Conservation (phyloP, 176 grass and related monocot species). For the Cenchrus fungigraminus region DNA sequence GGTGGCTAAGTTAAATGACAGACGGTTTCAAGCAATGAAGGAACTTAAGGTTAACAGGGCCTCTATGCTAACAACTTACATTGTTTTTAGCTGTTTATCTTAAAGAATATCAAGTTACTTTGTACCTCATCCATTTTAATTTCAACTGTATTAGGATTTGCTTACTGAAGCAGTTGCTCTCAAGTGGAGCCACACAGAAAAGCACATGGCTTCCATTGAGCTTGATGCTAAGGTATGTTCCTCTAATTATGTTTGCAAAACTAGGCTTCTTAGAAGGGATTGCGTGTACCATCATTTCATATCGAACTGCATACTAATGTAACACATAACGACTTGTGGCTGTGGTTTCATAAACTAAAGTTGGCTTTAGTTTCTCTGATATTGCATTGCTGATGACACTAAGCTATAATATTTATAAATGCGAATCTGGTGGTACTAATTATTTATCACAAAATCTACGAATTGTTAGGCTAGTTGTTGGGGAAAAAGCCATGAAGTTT, state of each 20-base stretch:
- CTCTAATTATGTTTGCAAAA: conserved; percentile 28
- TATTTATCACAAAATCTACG: not conserved
- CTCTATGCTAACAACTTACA: not conserved
- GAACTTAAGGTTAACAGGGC: conserved; percentile 70
- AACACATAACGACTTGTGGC: not conserved
- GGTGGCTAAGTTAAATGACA: conserved; percentile 63
- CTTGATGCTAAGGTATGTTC: conserved; percentile 76
- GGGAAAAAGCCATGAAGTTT: not conserved
- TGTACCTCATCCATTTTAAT: conserved; percentile 25
- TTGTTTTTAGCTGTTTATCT: conserved; percentile 12
- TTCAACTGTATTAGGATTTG: conserved; percentile 52
- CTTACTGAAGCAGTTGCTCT: conserved; percentile 82
- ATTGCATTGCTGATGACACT: not conserved
- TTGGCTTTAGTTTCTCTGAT: not conserved
- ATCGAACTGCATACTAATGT: not conserved
- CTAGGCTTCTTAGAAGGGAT: conserved; percentile 9
- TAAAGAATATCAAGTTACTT: conserved; percentile 1
- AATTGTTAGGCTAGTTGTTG: not conserved
- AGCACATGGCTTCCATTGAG: conserved; percentile 72
- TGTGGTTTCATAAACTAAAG: not conserved
- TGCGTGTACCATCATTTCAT: not conserved
- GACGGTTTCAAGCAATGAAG: conserved; percentile 59
- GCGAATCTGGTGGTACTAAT: not conserved
- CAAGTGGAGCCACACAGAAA: conserved; percentile 72
- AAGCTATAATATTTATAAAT: not conserved